phyloP scores from a whole-genome alignment of 2,329 filamentous ascomycete genomes.

The Fusarium equiseti region DNA sequence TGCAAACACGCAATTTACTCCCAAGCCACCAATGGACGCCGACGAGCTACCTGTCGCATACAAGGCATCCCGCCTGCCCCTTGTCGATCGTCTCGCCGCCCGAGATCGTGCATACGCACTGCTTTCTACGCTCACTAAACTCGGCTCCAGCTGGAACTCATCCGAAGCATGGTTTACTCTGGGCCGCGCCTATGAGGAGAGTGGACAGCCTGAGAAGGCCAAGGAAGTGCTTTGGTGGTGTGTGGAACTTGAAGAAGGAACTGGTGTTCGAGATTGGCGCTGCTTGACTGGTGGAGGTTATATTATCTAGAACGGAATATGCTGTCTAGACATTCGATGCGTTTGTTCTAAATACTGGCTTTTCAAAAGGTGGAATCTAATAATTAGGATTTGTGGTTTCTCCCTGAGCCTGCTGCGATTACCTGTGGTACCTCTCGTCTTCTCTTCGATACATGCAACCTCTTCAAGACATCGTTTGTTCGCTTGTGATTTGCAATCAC shows the following conservation, averaged over 20 bases:
- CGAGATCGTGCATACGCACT: constrained; percentile 90
- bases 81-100: constrained; percentile 86
- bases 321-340: background rate
- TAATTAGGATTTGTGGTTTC: background rate
- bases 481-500: background rate
- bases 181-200: constrained; percentile 87
- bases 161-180: constrained; percentile 94
- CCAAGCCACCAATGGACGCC: constrained; percentile 46
- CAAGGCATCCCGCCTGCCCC: constrained; percentile 72
- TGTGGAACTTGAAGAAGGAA: constrained; percentile 90
- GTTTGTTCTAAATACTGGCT: constrained; percentile 2
- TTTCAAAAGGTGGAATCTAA: constrained; percentile 14
- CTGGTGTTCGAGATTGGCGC: constrained; percentile 82
- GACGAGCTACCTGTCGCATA: constrained; percentile 64
- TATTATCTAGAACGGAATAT: constrained; percentile 55
- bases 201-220: constrained; percentile 85
- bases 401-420: background rate
- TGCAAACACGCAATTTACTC: constrained; percentile 32
- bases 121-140: constrained; percentile 83
- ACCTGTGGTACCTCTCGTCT: background rate
- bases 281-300: constrained; percentile 76
- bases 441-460: constrained; percentile 13
- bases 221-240: constrained; percentile 98
- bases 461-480: background rate
- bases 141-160: constrained; percentile 89